Base-by-base conservation (phyloP, 164 flowering plant species). In the Cinnamomum micranthum region DNA sequence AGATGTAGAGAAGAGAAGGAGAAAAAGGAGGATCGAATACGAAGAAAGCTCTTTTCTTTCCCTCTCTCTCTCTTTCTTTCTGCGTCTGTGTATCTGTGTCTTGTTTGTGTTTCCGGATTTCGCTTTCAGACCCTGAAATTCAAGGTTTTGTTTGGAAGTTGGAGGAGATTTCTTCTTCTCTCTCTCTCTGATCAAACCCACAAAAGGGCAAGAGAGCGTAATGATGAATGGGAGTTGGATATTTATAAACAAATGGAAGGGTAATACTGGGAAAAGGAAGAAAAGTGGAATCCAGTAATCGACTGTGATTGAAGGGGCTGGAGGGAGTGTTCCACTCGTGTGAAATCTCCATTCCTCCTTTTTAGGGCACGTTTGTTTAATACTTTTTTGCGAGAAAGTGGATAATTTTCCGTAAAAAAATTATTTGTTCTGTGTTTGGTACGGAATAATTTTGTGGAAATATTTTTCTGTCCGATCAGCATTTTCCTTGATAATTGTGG, bases 191-290 rank as follows among this genome's bases (percentile, higher is more conserved):
- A 55, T 55, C 60, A 55, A 55, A 55, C 60, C 20, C 17, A 20
- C 17, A 0, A 33, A 70, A 70, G 79, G 70, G 65, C 69, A n/a
- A n/a, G n/a, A n/a, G n/a, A n/a, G n/a, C n/a, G n/a, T n/a, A n/a
- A n/a, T n/a, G n/a, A 25, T 22, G 58, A 4, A 22, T 64, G 73
- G 62, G 60, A 68, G 35, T 55, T 22, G 71, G 62, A 62, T 23
- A 51, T 76, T 76, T 80, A 76, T 76, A 80, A n/a, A 25, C 20
- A 65, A 50, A 51, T 25, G 28, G 28, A 10, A 6, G 6, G 51
- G 20, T 50, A 3, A 47, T 24, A 19, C 2, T 65, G 22, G 24
- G 35, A 15, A 17, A 41, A 63, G 58, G 24, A 47, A 67, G 15
- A 47, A 52, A 17, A 55, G 64, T 7, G 35, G 12, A 60, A 66